Evolutionary conservation across 1,284 basidiomycete species (phyloP), one percentile per base, ranked within the genome.

Genomic region (Papiliotrema nemorosa): DNA sequence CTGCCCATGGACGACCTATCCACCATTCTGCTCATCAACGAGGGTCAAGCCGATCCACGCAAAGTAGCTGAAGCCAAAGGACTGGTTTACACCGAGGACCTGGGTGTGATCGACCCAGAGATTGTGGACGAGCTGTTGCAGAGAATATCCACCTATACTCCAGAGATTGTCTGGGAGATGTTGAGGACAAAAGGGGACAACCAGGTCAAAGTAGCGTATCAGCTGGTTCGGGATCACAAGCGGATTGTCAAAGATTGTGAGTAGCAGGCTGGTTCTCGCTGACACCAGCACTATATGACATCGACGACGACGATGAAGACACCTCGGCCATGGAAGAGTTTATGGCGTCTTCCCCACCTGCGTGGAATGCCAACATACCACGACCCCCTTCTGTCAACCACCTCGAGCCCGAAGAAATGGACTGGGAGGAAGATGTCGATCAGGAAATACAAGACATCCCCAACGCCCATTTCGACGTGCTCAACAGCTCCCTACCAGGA

Each of bases 151-250:
- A 87, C 84, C 0, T 86, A 94, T 27, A 82, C 83, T 50, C 82
- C 84, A 69, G 85, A 88, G 2, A 88, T 92, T 60, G 82, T 97
- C 5, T 89, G 88, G 86, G 84, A 87, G 52, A 86, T 85, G 62
- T 75, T 97, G 53, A 79, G 85, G 60, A 78, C 85, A 56, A 86
- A 91, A 41, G 88, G 91, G 51, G 92, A 94, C 37, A 96, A 97
- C 67, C 88, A 91, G 52, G 86, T 97, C 69, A 94, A 97, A 75
- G 92, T 98, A 16, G 93, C 94, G 0, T 98, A 97, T 72, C 85
- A 94, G 82, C 79, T 97, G 2, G 79, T 96, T 48, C 79, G 91
- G 47, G 94, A 97, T 69, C 92, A 94, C 76, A 82, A 85, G 62
- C 78, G 91, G 38, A 82, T 88, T 54, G 83, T 91, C n/a, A 84